phyloP scores from a whole-genome alignment of 1,284 basidiomycete genomes.

The Melampsora americana region DNA sequence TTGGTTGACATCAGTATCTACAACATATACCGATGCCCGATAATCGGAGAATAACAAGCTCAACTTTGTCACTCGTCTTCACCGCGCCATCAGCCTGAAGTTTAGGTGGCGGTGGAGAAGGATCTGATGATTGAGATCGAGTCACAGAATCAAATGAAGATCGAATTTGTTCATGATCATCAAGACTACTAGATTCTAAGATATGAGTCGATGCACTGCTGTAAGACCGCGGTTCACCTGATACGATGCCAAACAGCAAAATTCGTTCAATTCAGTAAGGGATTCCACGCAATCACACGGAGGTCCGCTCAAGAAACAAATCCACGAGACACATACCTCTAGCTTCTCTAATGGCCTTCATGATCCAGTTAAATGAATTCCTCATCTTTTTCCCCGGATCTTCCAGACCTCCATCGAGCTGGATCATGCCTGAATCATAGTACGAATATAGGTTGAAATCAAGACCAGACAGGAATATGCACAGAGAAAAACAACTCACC shows the following conservation, averaged over 20 bases:
- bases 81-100: too few species aligned
- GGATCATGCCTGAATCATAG: slow-evolving; percentile 48
- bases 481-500: background rate
- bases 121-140: background rate
- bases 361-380: slow-evolving; percentile 51
- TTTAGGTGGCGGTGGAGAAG: background rate
- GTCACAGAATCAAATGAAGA: background rate
- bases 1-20: too few species aligned
- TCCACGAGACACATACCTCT: slow-evolving; percentile 45
- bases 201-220: slow-evolving; percentile 38
- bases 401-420: slow-evolving; percentile 51
- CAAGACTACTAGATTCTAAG: slow-evolving; percentile 7
- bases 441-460: slow-evolving; percentile 5
- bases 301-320: background rate
- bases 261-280: background rate
- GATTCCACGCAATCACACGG: background rate
- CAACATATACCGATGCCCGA: too few species aligned
- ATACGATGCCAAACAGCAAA: background rate
- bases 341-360: slow-evolving; percentile 49
- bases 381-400: slow-evolving; percentile 50
- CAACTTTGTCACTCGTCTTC: too few species aligned
- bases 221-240: slow-evolving; percentile 38
- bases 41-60: too few species aligned
- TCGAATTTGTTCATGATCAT: slow-evolving; percentile 3
- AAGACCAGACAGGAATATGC: background rate